Percentiles rank a stretch among this genome's conserved stretches.
These are phyloP conservation scores for Colletotrichum cordylinicola DNA, from an alignment of 2,329 filamentous ascomycete genomes.

Conservation along the genomic window DNA sequence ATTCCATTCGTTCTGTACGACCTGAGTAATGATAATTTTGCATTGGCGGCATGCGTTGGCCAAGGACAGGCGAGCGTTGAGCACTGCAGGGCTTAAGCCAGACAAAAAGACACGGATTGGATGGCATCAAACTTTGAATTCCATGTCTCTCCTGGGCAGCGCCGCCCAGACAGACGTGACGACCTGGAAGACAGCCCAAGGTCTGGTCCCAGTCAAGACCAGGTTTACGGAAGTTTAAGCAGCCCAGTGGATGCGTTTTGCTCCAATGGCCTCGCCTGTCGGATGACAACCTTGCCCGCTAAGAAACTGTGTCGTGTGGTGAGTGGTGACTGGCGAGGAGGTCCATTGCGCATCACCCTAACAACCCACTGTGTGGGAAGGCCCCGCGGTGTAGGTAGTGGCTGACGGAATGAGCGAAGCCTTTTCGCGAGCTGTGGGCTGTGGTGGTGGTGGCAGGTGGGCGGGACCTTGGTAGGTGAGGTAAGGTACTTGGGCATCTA, in stretches of 20 bases:
- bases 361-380: neutral
- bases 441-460: neutral
- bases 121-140: neutral
- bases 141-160: neutral
- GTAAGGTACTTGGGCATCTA: neutral
- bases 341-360: neutral
- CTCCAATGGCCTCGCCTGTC: neutral
- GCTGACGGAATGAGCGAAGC: neutral
- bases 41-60: neutral
- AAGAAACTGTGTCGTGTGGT: neutral
- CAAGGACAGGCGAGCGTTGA: neutral
- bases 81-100: neutral
- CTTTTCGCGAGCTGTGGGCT: neutral
- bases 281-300: neutral
- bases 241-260: neutral
- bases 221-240: slow-evolving; percentile 4
- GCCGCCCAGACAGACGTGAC: neutral
- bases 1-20: neutral
- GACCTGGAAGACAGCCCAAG: neutral
- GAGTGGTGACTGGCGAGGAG: neutral
- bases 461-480: neutral
- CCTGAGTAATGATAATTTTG: neutral
- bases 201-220: neutral
- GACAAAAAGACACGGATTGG: neutral
- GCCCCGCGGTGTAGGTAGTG: neutral